Evolutionary conservation across 202 grass and related monocot species (phyloP), one percentile per base, ranked within the genome.

Genomic region (Alloteropsis angusta): DNA sequence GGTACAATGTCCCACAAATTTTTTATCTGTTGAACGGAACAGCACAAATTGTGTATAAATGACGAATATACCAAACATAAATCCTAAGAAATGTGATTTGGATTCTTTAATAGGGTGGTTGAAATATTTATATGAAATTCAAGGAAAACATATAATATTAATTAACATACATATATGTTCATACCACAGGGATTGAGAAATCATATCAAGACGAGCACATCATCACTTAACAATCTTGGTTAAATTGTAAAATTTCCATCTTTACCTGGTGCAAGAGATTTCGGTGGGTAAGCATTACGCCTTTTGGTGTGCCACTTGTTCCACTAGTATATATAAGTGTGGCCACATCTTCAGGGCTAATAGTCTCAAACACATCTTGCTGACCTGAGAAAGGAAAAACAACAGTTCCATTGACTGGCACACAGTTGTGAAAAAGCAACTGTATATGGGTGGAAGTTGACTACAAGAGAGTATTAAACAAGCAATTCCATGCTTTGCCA

Each of bases 261-360:
- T 84, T 78, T 7, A 97, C 94, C 91, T 97, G 94, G 80, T 97
- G 94, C 80, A 97, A 85, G 36, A 97, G 87, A 84, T 97, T 97
- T 86, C 36, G 65, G 67, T 97, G 94, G 50, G 94, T 97, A 46
- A 97, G 87, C 91, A 97, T 92, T 45, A 97, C 91, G n/a, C 89
- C 94, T 83, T 97, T 97, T 73, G 94, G 94, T 44, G 43, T 85
- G 56, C 91, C 94, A 70, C 91, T 83, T 62, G 94, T 97, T 83
- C 94, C 94, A 83, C 94, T 97, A 58, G 94, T 97, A 87, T 97
- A 97, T 77, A 97, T 97, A 66, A 97, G 74, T 65, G 94, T 88
- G n/a, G 94, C 94, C 75, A 97, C 87, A 83, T 94, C 94, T 62
- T 94, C 91, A 64, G 87, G 77, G 72, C 11, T 81, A 78, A 97